Percentiles rank a stretch among this genome's conserved stretches.
Evolutionary conservation across 2,329 filamentous ascomycete genomes (phyloP).

Genomic region (Exophiala xenobiotica): DNA sequence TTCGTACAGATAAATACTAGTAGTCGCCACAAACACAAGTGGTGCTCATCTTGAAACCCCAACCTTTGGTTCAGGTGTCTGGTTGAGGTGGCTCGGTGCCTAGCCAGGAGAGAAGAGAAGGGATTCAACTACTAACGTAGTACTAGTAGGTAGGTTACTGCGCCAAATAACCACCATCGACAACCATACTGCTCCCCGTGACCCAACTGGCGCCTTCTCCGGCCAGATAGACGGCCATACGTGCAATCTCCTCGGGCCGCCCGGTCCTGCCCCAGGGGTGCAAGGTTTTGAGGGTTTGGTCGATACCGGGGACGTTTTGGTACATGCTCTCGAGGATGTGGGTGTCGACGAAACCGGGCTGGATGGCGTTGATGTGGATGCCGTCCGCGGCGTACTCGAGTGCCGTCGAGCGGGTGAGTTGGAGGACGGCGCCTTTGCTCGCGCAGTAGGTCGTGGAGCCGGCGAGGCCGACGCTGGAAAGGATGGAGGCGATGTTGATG

Average conservation of each 20-base stretch:
- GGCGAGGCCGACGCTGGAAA: conserved; percentile 31
- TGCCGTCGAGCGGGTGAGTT: conserved; percentile 46
- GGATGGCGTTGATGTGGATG: conserved; percentile 46
- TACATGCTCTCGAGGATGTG: conserved; percentile 41
- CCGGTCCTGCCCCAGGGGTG: conserved; percentile 33
- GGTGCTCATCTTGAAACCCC: too few relatives aligned
- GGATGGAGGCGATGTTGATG: conserved; percentile 37
- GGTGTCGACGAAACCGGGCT: conserved; percentile 42
- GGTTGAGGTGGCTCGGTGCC: too few relatives aligned
- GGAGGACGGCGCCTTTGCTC: conserved; percentile 48
- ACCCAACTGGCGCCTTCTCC: conserved; percentile 49
- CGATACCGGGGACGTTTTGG: conserved; percentile 13
- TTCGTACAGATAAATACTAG: too few relatives aligned
- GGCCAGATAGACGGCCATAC: conserved; percentile 46
- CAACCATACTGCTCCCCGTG: conserved; percentile 44
- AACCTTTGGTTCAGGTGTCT: too few relatives aligned
- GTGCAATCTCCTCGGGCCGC: conserved; percentile 37
- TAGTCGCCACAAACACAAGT: too few relatives aligned
- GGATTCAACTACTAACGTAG: too few relatives aligned
- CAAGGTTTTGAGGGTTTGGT: conserved; percentile 1
- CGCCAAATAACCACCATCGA: conserved; percentile 47
- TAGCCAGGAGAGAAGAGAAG: too few relatives aligned
- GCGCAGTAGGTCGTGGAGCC: conserved; percentile 41
- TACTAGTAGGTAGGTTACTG: conserved; percentile 14
- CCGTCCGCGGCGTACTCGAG: conserved; percentile 44